Percentiles rank a stretch among this genome's conserved stretches.
Evolutionary conservation across 352 stramenopile genomes (phyloP).

Genomic region (Phytophthora cajani): DNA sequence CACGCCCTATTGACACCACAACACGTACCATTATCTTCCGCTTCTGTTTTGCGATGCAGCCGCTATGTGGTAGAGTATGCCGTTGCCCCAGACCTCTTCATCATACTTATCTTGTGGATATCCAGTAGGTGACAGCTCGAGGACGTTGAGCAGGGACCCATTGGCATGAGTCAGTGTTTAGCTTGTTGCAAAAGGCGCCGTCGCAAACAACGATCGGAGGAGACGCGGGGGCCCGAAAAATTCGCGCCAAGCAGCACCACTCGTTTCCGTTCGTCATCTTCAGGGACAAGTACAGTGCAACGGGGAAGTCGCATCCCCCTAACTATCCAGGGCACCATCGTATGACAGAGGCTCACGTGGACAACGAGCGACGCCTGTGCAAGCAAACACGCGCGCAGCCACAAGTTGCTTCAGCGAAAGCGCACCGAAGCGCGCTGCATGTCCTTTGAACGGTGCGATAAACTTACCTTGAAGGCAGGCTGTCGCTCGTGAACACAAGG

Average conservation of each 20-base stretch:
- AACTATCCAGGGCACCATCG: neutral
- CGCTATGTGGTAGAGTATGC: neutral
- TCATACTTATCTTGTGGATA: neutral
- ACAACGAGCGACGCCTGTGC: neutral
- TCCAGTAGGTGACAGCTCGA: no score
- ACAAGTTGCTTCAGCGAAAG: neutral
- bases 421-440: neutral
- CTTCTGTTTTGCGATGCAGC: neutral
- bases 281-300: neutral
- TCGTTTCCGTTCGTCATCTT: neutral
- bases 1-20: neutral
- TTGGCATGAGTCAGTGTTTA: no score
- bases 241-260: neutral
- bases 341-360: neutral
- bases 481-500: neutral
- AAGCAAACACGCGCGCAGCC: neutral
- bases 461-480: neutral
- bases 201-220: no score
- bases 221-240: no score
- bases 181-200: no score
- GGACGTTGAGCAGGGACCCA: neutral
- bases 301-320: neutral
- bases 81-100: neutral
- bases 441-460: neutral
- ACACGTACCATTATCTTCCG: neutral